Percentiles rank a stretch among this genome's conserved stretches.
Conservation (phyloP, 257 asterid genomes). For the Datura wrightii region DNA sequence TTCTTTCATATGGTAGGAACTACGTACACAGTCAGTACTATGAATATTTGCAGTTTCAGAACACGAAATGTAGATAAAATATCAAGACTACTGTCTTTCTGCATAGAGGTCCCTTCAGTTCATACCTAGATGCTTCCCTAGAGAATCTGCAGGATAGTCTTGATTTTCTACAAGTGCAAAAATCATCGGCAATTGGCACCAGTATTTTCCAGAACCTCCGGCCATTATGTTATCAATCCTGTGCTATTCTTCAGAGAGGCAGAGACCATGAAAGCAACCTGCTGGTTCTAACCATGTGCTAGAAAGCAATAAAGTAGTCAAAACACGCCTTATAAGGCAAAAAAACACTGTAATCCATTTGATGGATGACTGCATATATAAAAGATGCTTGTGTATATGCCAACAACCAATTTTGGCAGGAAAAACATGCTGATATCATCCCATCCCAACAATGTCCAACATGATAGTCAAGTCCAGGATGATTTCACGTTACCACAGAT, state of each 20-base stretch:
- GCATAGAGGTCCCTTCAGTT: conserved; percentile 18
- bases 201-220: not conserved
- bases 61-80: conserved; percentile 12
- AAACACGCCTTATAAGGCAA: not conserved
- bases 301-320: not conserved
- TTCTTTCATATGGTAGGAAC: not conserved
- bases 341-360: not conserved
- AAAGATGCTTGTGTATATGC: not conserved
- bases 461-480: not conserved
- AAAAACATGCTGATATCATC: conserved; percentile 9
- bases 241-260: conserved; percentile 7
- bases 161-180: conserved; percentile 13
- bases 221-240: not conserved
- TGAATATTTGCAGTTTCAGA: conserved; percentile 23
- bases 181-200: not conserved
- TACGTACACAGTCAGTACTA: not conserved
- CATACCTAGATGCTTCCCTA: conserved; percentile 11
- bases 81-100: not conserved
- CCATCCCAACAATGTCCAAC: not conserved
- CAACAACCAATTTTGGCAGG: conserved; percentile 3
- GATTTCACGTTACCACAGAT: conserved; percentile 14
- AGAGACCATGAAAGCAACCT: not conserved
- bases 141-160: not conserved
- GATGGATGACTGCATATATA: not conserved
- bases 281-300: not conserved